A percentile compares a stretch with the other conserved stretches of the same genome.
Evolutionary conservation across 495 filamentous ascomycete species (phyloP).

Genomic region (Lepidopterella palustris): DNA sequence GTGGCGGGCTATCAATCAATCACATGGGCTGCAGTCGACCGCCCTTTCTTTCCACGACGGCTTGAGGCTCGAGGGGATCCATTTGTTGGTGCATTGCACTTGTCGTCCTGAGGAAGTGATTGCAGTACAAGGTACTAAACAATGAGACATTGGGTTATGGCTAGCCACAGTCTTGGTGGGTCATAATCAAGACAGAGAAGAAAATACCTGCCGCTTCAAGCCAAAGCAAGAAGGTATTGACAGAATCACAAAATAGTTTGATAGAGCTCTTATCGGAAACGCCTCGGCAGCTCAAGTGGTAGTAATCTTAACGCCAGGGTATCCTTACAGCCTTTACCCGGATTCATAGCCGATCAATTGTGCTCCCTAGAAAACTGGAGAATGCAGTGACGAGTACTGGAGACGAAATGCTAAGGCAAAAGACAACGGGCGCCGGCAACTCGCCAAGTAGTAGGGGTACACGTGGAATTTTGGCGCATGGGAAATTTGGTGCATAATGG

Average conservation of each 20-base stretch:
- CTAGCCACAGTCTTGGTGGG: background rate
- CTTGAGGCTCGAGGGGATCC: background rate
- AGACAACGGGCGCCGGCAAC: constrained; percentile 9
- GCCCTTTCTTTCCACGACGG: background rate
- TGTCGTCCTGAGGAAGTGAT: background rate
- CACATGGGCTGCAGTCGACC: background rate
- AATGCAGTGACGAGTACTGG: background rate
- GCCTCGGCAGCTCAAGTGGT: background rate
- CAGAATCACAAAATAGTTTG: background rate
- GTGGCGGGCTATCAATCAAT: no score
- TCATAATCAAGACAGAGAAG: background rate
- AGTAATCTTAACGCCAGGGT: background rate
- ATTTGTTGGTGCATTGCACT: background rate
- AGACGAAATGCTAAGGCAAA: constrained; percentile 8
- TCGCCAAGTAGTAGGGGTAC: background rate
- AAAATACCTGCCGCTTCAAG: background rate
- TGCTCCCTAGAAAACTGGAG: background rate
- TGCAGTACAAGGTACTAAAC: background rate
- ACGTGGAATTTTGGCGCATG: no score
- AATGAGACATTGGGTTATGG: background rate
- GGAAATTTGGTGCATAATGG: constrained; percentile 18
- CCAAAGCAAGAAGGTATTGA: background rate
- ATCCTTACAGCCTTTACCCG: background rate
- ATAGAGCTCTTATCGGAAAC: background rate
- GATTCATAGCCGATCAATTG: background rate